phyloP scores from a whole-genome alignment of 2,329 filamentous ascomycete genomes.

The Aspergillus tamarii region DNA sequence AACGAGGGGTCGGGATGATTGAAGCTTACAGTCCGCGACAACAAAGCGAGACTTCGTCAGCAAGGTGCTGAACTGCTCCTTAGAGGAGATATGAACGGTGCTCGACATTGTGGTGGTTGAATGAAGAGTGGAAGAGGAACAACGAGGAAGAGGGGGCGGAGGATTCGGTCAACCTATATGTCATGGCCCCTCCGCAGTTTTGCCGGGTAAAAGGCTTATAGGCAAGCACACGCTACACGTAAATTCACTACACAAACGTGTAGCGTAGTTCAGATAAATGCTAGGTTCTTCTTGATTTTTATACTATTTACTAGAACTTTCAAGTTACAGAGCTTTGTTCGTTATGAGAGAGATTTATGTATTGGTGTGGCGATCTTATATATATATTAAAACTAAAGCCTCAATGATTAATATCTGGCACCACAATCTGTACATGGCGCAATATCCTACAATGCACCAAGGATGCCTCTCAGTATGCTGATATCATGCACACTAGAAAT shows the following conservation, averaged over 20 bases:
- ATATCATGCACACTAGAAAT: neutral
- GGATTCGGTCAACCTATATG: constrained; percentile 18
- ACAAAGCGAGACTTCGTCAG: constrained; percentile 76
- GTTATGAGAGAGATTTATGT: neutral
- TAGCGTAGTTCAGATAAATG: neutral
- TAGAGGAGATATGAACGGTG: constrained; percentile 61
- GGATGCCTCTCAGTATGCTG: neutral
- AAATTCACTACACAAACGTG: neutral
- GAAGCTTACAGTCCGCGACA: constrained; percentile 79
- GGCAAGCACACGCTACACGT: neutral
- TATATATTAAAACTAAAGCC: neutral
- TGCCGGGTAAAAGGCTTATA: neutral
- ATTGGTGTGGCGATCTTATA: neutral
- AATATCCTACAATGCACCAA: too few species aligned
- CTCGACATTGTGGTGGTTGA: constrained; percentile 42
- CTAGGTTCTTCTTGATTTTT: neutral
- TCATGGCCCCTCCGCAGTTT: constrained; percentile 18
- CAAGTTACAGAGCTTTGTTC: neutral
- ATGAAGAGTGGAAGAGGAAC: constrained; percentile 12
- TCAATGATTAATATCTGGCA: neutral
- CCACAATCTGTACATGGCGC: neutral
- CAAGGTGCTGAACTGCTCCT: constrained; percentile 67
- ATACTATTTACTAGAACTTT: neutral
- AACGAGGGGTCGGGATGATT: constrained; percentile 13
- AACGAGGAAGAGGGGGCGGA: constrained; percentile 17